Evolutionary conservation across 1,139 yeast species (phyloP), one percentile per base, ranked within the genome.

Genomic region (Magnusiomyces magnusii): DNA sequence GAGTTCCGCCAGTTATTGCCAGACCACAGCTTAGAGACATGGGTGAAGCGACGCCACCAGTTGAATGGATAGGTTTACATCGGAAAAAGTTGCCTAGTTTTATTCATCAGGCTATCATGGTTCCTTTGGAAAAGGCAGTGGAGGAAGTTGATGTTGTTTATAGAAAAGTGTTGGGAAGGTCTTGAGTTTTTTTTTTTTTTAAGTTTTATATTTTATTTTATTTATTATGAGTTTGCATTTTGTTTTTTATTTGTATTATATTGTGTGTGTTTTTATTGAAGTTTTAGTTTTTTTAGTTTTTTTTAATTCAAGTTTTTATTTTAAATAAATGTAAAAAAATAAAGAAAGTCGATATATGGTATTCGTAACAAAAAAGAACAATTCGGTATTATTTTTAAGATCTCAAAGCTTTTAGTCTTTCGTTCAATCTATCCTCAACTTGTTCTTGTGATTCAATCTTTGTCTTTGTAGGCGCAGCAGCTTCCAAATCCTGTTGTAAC

Each of bases 31-130:
- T 93, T 66, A 84, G 85, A 67, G 98, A 93, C 68, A 78, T 93
- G 68, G 98, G 98, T 36, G 93, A 87, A 73, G 98, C 97, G 0
- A 93, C 99, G 0, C 99, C 99, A 1, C 98, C 99, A 1, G 75
- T 93, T 62, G 98, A 93, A 71, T 93, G 99, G 99, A 87, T 93
- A 75, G 99, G 99, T 0, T 78, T 93, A 39, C 95, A 93, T 70
- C 78, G 98, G 65, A 82, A 85, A 66, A 83, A 85, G 64, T 83
- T 93, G 65, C 99, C 99, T 0, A 85, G 87, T 55, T 79, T 88
- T 58, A 87, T 96, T 0, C 97, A 93, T 68, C 93, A 89, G 69
- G 75, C 82, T 61, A 84, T 86, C 0, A 87, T 91, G 60, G 82
- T 87, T 24, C 81, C 85, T 13, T 75, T 93, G 57, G 97, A 90